Evolutionary conservation across 164 flowering plant species (phyloP).

Genomic region (Umbellularia californica): DNA sequence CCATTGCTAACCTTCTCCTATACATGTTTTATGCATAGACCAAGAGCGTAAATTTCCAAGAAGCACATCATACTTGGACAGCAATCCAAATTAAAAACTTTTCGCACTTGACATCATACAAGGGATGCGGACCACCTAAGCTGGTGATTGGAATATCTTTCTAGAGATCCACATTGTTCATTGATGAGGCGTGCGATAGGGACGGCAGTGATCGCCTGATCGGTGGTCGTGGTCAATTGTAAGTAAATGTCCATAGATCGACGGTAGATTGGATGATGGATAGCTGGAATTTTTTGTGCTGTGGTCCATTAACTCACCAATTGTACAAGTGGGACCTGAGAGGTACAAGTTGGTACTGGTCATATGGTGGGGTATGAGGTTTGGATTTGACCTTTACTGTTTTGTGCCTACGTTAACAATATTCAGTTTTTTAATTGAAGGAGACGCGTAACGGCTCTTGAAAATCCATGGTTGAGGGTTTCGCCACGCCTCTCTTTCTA

Average conservation of each 20-base stretch:
- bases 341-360: neutral
- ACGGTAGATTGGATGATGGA: neutral
- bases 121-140: neutral
- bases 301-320: neutral
- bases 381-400: neutral
- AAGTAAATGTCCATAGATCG: neutral
- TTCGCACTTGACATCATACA: neutral
- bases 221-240: neutral
- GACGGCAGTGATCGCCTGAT: no score
- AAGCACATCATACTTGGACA: neutral
- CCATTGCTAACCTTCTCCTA: neutral
- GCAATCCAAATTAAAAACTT: neutral
- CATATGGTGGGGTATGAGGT: neutral
- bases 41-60: neutral
- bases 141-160: no score
- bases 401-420: neutral
- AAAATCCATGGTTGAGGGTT: neutral
- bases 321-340: neutral
- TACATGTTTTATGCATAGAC: neutral
- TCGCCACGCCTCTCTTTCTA: neutral
- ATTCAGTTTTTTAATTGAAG: neutral
- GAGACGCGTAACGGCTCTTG: neutral
- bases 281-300: neutral
- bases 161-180: no score
- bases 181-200: no score